Percentiles rank a stretch among this genome's conserved stretches.
phyloP scores from a whole-genome alignment of 148 eudicot species.

The Agrostemma githago region DNA sequence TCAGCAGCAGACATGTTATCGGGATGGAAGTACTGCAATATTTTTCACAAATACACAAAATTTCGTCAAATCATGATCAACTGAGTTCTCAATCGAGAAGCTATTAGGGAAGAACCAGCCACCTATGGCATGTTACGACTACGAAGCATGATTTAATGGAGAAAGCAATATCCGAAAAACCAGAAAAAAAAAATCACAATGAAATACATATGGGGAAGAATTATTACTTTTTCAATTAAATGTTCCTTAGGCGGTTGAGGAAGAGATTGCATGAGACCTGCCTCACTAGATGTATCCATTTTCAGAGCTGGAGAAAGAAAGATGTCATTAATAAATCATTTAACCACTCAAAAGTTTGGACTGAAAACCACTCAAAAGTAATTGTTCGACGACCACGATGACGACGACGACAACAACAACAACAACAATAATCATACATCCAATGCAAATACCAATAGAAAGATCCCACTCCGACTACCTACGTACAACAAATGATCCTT shows the following conservation, averaged over 20 bases:
- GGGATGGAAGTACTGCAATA: conserved; percentile 89
- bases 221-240: conserved; percentile 76
- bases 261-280: conserved; percentile 35
- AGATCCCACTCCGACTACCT: background rate
- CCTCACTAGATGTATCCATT: conserved; percentile 28
- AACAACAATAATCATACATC: background rate
- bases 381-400: background rate
- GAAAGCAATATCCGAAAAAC: background rate
- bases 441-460: background rate
- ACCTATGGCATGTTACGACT: background rate
- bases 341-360: background rate
- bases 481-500: background rate
- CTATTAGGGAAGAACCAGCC: background rate
- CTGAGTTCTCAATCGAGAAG: background rate
- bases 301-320: conserved; percentile 38
- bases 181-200: background rate
- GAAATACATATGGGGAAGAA: conserved; percentile 1
- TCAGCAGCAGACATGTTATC: conserved; percentile 96
- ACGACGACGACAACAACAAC: background rate
- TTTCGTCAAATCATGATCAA: conserved; percentile 2
- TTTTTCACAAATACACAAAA: background rate
- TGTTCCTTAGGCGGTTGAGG: conserved; percentile 76
- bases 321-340: conserved; percentile 10
- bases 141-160: background rate
- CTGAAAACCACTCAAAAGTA: background rate